Evolutionary conservation across 2,329 filamentous ascomycete species (phyloP).

Genomic region (Neofusicoccum kwambonambiense): DNA sequence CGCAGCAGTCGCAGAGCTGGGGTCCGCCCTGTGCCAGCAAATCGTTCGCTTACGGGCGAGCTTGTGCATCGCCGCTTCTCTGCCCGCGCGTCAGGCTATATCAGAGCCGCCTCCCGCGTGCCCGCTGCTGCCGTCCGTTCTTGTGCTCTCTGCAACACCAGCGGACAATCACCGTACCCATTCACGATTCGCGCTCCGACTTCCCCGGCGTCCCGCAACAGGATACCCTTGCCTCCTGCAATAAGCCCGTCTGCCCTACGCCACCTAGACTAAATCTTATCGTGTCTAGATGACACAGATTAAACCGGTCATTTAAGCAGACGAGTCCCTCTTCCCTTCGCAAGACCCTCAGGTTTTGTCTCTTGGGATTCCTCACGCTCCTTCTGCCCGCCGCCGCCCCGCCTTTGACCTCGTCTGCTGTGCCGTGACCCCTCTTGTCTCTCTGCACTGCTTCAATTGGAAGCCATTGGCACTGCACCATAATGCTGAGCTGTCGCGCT

Average conservation of each 20-base stretch:
- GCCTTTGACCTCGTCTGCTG: neutral
- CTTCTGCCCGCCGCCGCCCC: neutral
- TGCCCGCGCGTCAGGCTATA: conserved; percentile 16
- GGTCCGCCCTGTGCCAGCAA: conserved; percentile 17
- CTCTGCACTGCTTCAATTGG: conserved; percentile 3
- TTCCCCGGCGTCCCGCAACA: conserved; percentile 15
- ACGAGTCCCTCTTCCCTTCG: conserved; percentile 9
- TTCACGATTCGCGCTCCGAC: conserved; percentile 18
- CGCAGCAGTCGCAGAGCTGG: conserved; percentile 16
- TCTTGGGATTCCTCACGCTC: conserved; percentile 12
- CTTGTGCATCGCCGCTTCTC: conserved; percentile 11
- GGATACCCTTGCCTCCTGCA: conserved; percentile 18
- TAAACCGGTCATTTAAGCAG: conserved; percentile 18
- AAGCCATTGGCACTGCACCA: conserved; percentile 9
- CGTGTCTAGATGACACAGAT: conserved; percentile 19
- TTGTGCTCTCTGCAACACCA: conserved; percentile 16
- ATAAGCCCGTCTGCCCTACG: conserved; percentile 19
- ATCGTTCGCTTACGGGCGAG: conserved; percentile 16
- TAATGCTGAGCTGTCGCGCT: conserved; percentile 15
- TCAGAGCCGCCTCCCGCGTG: conserved; percentile 15
- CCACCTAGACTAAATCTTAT: conserved; percentile 19
- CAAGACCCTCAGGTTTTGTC: conserved; percentile 8
- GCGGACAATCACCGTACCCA: conserved; percentile 8
- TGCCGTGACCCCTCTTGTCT: neutral
- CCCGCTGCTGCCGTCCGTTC: conserved; percentile 17